A percentile compares a stretch with the other conserved stretches of the same genome.
Conservation (phyloP, 164 flowering plant species). For the Euptelea pleiosperma region DNA sequence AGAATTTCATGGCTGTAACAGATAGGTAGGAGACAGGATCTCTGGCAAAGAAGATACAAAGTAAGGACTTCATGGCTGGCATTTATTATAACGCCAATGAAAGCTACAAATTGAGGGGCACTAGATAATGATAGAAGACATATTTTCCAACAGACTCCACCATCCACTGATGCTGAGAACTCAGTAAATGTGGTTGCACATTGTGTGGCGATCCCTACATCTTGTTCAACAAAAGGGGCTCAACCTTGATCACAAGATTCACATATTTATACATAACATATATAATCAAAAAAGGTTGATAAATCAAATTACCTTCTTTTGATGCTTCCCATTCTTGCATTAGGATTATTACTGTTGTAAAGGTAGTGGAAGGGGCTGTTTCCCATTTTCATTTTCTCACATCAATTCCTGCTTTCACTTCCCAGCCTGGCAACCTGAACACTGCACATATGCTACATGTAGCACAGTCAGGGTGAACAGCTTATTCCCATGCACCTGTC, state of each 20-base stretch:
- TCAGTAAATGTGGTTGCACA: not conserved
- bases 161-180: not conserved
- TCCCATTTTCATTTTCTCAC: not conserved
- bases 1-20: slow-evolving; percentile 10
- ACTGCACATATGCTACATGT: too few relatives aligned
- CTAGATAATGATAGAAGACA: slow-evolving; percentile 5
- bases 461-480: not conserved
- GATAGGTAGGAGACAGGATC: slow-evolving; percentile 8
- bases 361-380: not conserved
- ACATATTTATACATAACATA: not conserved
- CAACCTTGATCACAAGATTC: slow-evolving; percentile 1
- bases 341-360: not conserved
- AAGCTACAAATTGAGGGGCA: slow-evolving; percentile 6
- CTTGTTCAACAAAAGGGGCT: not conserved
- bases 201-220: not conserved
- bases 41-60: not conserved
- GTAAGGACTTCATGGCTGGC: slow-evolving; percentile 1
- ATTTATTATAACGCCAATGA: slow-evolving; percentile 2
- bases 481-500: too few relatives aligned
- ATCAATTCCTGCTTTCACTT: not conserved
- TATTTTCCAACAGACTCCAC: slow-evolving; percentile 5
- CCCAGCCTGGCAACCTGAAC: slow-evolving; percentile 3
- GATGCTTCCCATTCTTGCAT: slow-evolving; percentile 1
- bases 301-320: slow-evolving; percentile 1
- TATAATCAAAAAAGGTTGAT: not conserved